Conservation (phyloP, 768 basidiomycete species). For the Termitomyces titanicus region DNA sequence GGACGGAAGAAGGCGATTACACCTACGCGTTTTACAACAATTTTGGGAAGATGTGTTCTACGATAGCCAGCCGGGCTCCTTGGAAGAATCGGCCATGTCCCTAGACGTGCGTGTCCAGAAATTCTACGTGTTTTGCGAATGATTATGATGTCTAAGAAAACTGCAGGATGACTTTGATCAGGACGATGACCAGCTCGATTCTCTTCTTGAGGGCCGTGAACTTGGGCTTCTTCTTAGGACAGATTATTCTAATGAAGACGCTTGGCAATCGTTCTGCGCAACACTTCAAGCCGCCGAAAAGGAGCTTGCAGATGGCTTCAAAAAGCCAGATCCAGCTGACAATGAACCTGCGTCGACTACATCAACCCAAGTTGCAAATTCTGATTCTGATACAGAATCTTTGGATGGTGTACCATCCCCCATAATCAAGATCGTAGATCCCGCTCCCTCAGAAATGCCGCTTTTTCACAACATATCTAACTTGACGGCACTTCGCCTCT, state of each 20-base stretch:
- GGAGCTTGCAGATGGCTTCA: slow-evolving; percentile 39
- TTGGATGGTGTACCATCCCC: slow-evolving; percentile 24
- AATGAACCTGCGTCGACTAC: not conserved
- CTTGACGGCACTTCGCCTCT: slow-evolving; percentile 57
- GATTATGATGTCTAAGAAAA: not conserved
- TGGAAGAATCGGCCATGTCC: not conserved
- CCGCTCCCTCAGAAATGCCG: slow-evolving; percentile 35
- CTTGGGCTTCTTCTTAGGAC: slow-evolving; percentile 69
- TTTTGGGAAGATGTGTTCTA: slow-evolving; percentile 39
- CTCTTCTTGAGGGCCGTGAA: slow-evolving; percentile 40
- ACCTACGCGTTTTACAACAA: slow-evolving; percentile 45
- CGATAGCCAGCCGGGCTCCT: not conserved
- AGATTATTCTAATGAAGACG: slow-evolving; percentile 63
- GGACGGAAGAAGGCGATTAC: slow-evolving; percentile 57
- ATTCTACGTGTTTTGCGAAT: not conserved
- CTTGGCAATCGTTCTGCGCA: slow-evolving; percentile 55
- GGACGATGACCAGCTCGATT: slow-evolving; percentile 58
- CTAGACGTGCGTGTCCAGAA: slow-evolving; percentile 4
- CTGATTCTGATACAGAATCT: slow-evolving; percentile 31
- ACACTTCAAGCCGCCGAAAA: slow-evolving; percentile 53
- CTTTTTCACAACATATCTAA: slow-evolving; percentile 56
- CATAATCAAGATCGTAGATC: slow-evolving; percentile 49
- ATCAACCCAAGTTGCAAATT: slow-evolving; percentile 23
- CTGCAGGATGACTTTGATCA: slow-evolving; percentile 21
- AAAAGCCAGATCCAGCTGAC: not conserved